Evolutionary conservation across 371 early-diverging fungal genomes (phyloP).

Genomic region (Rhizomucor pusillus): DNA sequence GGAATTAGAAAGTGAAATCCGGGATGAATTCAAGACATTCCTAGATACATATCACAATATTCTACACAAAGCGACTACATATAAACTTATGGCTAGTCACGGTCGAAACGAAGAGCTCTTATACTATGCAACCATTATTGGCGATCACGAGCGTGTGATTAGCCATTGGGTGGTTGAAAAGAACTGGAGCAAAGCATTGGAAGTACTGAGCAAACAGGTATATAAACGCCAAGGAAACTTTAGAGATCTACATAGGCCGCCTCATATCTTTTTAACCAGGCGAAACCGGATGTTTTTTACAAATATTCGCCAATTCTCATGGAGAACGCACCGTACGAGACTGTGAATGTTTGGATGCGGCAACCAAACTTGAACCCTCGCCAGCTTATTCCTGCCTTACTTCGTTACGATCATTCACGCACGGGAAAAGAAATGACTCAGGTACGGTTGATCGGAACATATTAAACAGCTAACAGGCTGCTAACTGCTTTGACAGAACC

Average conservation of each 20-base stretch:
- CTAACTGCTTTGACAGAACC: constrained; percentile 53
- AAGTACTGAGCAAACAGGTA: constrained; percentile 74
- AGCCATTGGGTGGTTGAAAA: constrained; percentile 76
- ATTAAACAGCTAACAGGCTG: too few species aligned
- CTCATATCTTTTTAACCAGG: constrained; percentile 31
- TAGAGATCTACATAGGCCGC: too few species aligned
- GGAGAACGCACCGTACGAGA: constrained; percentile 74
- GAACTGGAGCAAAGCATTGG: constrained; percentile 72
- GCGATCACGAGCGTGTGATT: constrained; percentile 81
- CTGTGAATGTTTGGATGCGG: constrained; percentile 83
- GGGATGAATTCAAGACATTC: constrained; percentile 71
- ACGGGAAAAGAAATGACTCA: constrained; percentile 18
- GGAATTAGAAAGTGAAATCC: constrained; percentile 48
- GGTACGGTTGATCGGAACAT: too few species aligned
- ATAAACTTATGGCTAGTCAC: constrained; percentile 80
- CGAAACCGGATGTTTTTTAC: constrained; percentile 76
- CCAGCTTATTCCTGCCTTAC: constrained; percentile 83
- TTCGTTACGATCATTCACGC: constrained; percentile 67
- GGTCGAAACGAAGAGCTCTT: constrained; percentile 76
- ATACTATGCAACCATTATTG: constrained; percentile 73
- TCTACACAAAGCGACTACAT: constrained; percentile 69
- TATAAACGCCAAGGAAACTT: too few species aligned
- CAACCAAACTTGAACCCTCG: constrained; percentile 78
- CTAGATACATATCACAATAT: constrained; percentile 61
- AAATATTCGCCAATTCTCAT: constrained; percentile 81